These are phyloP conservation scores for Rhodomyrtus tomentosa DNA, from an alignment of 345 rosid species.

Conservation along the genomic window DNA sequence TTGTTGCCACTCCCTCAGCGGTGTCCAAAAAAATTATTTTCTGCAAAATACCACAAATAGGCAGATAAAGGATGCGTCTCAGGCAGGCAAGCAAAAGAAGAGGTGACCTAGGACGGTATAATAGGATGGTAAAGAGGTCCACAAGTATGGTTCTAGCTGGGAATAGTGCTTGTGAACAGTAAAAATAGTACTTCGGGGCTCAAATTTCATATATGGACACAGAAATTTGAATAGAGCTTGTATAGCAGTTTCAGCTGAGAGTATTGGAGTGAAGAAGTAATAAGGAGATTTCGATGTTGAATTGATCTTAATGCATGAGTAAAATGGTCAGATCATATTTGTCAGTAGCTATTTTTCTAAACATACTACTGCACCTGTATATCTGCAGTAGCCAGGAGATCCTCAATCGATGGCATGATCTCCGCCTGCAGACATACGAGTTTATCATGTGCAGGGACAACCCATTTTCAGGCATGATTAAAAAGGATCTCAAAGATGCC, in stretches of 20 bases:
- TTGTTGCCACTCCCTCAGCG: constrained; percentile 50
- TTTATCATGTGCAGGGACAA: background rate
- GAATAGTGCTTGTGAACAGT: background rate
- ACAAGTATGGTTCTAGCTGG: background rate
- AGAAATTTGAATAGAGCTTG: background rate
- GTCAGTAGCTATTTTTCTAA: background rate
- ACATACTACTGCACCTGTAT: constrained; percentile 51
- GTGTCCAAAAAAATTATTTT: constrained; percentile 69
- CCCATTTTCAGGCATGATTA: background rate
- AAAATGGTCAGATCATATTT: background rate
- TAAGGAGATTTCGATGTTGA: background rate
- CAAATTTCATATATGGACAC: background rate
- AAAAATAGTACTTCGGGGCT: background rate
- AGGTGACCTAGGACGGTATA: background rate
- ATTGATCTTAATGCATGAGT: background rate
- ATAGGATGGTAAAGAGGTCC: background rate
- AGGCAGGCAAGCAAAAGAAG: background rate
- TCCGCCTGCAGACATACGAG: constrained; percentile 51
- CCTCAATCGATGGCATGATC: constrained; percentile 68
- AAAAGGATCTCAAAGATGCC: background rate
- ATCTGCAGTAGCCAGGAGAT: constrained; percentile 54
- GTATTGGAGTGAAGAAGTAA: background rate
- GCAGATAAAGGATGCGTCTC: background rate
- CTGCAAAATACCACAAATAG: constrained; percentile 21
- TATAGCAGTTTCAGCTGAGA: background rate